Base-by-base conservation (phyloP, 1,139 yeast species). In the Candida sanyaensis region DNA sequence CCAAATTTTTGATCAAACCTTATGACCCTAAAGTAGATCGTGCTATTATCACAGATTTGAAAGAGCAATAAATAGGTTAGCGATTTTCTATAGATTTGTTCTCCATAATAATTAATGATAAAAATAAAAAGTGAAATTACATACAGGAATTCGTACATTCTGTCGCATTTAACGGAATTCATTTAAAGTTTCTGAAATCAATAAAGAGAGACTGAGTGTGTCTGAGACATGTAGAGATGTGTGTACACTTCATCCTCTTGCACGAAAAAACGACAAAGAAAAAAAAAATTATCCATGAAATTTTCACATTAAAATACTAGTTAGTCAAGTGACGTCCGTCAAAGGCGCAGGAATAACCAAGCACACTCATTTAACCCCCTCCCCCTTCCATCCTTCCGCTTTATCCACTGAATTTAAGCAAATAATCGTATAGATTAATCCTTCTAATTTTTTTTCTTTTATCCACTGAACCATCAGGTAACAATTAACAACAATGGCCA, bases 11-110 rank as follows among this genome's bases (percentile, higher is more conserved):
- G 60, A 65, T 85, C 53, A 77, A 81, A 41, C 91, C 91, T 33
- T 88, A 87, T 58, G 83, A 85, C 62, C 90, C 93, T 10, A 77
- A 77, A 59, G 69, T 65, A 12, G 84, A 86, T 60, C 78, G 82
- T 47, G 72, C 73, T 37, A 65, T 85, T 46, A 84, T 85, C 43
- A 84, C 84, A 56, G 86, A 84, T 49, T 70, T 85, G 56, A 89
- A 84, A 62, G 87, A 84, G 53, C 71, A 71, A 59, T 73, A 64
- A 52, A 27, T 27, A 36, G 21, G 6, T 11, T 26, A 10, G 6
- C 2, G 6, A 24, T 10, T 33, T 9, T 33, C 24, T 33, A 36
- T 36, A 36, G 39, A 36, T 26, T 17, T 17, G 21, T 17, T 26
- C 28, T 26, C 28, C 28, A 26, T 6, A 26, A 26, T 6, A 26